Evolutionary conservation across 352 stramenopile genomes (phyloP), one percentile per base, ranked within the genome.

Genomic region (Aphanomyces euteiches): DNA sequence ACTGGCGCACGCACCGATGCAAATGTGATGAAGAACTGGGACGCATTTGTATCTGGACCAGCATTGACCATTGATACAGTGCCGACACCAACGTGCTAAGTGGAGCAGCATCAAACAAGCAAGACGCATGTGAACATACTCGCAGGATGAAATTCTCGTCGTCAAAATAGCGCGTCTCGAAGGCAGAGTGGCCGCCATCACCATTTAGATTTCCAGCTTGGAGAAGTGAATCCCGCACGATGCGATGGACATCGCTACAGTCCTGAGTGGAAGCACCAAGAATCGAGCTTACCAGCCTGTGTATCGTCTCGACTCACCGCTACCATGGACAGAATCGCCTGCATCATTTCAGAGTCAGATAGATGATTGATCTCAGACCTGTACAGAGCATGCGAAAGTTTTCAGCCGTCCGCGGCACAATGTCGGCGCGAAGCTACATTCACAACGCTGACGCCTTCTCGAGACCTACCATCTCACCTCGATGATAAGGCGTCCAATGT

Each of bases 371-470:
- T 12, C 74, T 87, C 80, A 98, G 95, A 69, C 96, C 96, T 0
- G 96, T 99, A 77, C 96, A 99, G 4, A 99, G 78, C 47, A 83
- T 87, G 50, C 96, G 82, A 77, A 99, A 99, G 79, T 99, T 98
- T 78, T 99, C 96, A 12, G 90, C 96, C 0, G 96, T 98, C 47
- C 84, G 83, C 0, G 96, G 96, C 39, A 97, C 94, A 6, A 98
- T 81, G 80, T 99, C 96, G n/a, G 92, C 90, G 50, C 90, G 85
- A 5, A 99, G 81, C 82, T 90, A 67, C 4, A n/a, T 21, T n/a
- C 19, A 58, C 5, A 59, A 8, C 5, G 8, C 36, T 56, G n/a
- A 56, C 38, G 53, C 50, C 28, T 19, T 10, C 0, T 10, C 48
- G 8, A 28, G 54, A 19, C 5, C 7, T 60, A 3, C 43, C 19